These are phyloP conservation scores for Abrus pulchellus DNA, from an alignment of 306 rosid genomes.

Conservation along the genomic window DNA sequence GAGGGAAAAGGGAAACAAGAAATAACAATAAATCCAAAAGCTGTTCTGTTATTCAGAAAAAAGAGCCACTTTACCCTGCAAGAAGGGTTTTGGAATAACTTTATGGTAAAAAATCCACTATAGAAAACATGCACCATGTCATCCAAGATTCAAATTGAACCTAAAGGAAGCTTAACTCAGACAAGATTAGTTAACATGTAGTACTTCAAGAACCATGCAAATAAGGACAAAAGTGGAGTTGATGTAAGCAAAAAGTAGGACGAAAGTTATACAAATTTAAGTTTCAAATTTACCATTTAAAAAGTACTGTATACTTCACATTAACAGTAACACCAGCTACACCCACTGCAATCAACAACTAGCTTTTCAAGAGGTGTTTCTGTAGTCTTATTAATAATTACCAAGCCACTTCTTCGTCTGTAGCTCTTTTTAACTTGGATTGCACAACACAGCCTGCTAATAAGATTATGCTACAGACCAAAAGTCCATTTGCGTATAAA, in stretches of 20 bases:
- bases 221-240: slow-evolving; percentile 14
- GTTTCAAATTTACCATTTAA: slow-evolving; percentile 49
- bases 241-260: slow-evolving; percentile 1
- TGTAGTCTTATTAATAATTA: slow-evolving; percentile 45
- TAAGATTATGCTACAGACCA: slow-evolving; percentile 46
- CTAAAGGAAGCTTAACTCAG: slow-evolving; percentile 20
- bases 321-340: slow-evolving; percentile 49
- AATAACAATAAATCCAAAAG: slow-evolving; percentile 4
- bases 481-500: slow-evolving; percentile 36
- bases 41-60: neutral
- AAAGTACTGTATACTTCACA: slow-evolving; percentile 43
- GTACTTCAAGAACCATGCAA: slow-evolving; percentile 16
- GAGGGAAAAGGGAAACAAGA: slow-evolving; percentile 16
- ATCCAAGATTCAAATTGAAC: slow-evolving; percentile 16
- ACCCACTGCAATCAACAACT: slow-evolving; percentile 50
- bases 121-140: slow-evolving; percentile 22
- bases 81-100: slow-evolving; percentile 19
- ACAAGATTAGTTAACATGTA: slow-evolving; percentile 13
- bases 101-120: slow-evolving; percentile 15
- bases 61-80: slow-evolving; percentile 21
- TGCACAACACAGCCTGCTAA: slow-evolving; percentile 50
- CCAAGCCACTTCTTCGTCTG: slow-evolving; percentile 47
- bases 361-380: slow-evolving; percentile 44
- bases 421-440: slow-evolving; percentile 45
- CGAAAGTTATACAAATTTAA: slow-evolving; percentile 18